Evolutionary conservation across 2,329 filamentous ascomycete genomes (phyloP), one percentile per base, ranked within the genome.

Genomic region (Claviceps sp.): DNA sequence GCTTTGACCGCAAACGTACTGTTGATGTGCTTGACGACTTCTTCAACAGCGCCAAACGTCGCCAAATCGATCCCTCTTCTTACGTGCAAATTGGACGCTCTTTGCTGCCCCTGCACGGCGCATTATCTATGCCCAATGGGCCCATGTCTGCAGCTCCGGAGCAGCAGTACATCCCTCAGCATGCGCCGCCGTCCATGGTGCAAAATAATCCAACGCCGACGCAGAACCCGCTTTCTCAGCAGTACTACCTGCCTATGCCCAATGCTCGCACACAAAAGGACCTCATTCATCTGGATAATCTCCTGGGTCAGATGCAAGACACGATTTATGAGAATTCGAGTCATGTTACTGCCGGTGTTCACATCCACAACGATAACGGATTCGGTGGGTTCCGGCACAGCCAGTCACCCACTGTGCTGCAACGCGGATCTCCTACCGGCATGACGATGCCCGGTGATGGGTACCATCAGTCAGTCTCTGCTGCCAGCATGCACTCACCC

Each of bases 301-400:
- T 97, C 67, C 80, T 98, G 52, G 89, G 95, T 70, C 89, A 96
- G 70, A 91, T 97, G 76, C 90, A 96, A 70, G 84, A 85, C 57
- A 96, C 91, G 46, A 89, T 97, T 48, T 97, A 97, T 65, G 93
- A 97, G 71, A 95, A 85, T 66, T 84, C 89, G 52, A 87, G 83
- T 60, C 84, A 89, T 49, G 84, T 89, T 37, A 87, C 88, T 2
- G 84, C 85, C 44, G 86, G 87, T 53, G 80, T 94, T 54, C 85
- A 87, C 60, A 81, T 89, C 56, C 81, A 87, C 49, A 81, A 86
- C 47, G 84, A 89, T 64, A 83, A 85, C 61, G 64, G 74, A 39
- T 72, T 78, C 51, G 75, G 75, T 56, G 76, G 75, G 58, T 74
- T 78, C 68, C 78, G 81, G 57, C 72, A 77, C 62, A 79, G 74